phyloP scores from a whole-genome alignment of 2,329 filamentous ascomycete species.

The Chalaropsis thielavioides region DNA sequence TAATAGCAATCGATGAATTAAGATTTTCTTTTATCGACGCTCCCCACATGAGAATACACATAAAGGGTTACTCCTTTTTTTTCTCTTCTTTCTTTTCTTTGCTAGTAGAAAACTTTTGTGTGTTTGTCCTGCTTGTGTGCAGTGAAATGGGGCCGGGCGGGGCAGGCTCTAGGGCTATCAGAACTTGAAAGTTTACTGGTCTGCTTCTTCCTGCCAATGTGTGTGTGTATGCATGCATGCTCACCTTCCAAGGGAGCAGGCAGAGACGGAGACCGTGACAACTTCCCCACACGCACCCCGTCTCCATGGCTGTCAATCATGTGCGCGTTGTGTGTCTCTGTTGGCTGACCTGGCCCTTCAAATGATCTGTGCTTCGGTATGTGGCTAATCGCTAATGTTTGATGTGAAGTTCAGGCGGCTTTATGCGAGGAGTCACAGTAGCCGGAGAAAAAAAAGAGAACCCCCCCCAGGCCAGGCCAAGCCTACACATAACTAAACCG shows the following conservation, averaged over 20 bases:
- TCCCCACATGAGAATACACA: too few species aligned
- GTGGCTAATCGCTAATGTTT: background rate
- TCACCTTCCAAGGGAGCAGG: too few species aligned
- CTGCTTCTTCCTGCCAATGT: too few species aligned
- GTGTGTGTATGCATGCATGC: too few species aligned
- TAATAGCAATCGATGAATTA: too few species aligned
- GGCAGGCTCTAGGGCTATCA: background rate
- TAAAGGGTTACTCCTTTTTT: too few species aligned
- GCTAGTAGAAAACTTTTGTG: background rate
- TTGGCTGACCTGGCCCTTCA: background rate
- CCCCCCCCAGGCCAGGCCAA: too few species aligned
- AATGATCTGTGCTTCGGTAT: background rate
- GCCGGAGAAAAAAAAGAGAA: background rate
- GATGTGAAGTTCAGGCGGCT: background rate
- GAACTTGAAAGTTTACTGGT: too few species aligned
- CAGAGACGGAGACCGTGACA: background rate
- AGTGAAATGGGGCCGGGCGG: background rate
- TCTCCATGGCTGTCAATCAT: background rate
- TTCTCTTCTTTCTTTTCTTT: background rate
- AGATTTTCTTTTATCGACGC: too few species aligned
- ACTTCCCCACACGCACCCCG: background rate
- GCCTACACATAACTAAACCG: too few species aligned
- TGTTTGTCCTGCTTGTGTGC: background rate
- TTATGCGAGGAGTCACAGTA: slow-evolving; percentile 4
- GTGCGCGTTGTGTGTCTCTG: background rate